Base-by-base conservation (phyloP, 495 filamentous ascomycete genomes). In the Penicillium manginii region DNA sequence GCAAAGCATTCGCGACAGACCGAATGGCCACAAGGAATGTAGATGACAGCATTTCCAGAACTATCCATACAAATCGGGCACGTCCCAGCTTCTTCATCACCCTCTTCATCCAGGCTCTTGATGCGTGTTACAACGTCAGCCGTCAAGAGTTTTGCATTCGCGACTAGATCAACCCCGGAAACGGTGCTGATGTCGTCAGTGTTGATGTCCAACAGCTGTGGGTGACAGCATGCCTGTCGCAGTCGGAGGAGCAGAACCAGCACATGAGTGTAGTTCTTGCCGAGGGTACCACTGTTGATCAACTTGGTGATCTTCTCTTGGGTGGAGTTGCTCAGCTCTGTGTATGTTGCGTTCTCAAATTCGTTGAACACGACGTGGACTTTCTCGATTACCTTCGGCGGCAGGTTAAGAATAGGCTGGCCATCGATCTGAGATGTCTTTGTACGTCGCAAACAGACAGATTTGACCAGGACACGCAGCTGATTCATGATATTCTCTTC, bases 371-470 rank as follows among this genome's bases (percentile, higher is more conserved):
- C 78, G 10, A 87, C 87, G 59, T 91, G 78, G 1, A 84, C 79
- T 39, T 84, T 78, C 56, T 88, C 80, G 21, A 86, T 86, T 3
- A 82, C 81, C 63, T 94, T 88, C 4, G 81, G 75, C 0, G 91
- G 92, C 2, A 98, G 79, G 8, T 77, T 76, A 45, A 97, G 73
- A 56, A 97, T 96, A 0, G 91, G 91, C 59, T 89, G 79, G 9
- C 93, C 93, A 74, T 97, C 92, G 61, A 97, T 88, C 59, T 83
- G 76, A 7, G 92, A 92, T 11, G 79, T 81, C 74, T 97, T 97
- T 11, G 88, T 96, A 10, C 94, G 86, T 17, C 94, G 88, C 40
- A 97, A 78, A 60, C 97, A 86, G 39, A 92, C 87, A 11, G 92
- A 91, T 67, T 93, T 92, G 55, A 97, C 83, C 8, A 97, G 69